A percentile compares a stretch with the other conserved stretches of the same genome.
Evolutionary conservation across 768 basidiomycete genomes (phyloP).

Genomic region (Lactarius pseudohatsudake): DNA sequence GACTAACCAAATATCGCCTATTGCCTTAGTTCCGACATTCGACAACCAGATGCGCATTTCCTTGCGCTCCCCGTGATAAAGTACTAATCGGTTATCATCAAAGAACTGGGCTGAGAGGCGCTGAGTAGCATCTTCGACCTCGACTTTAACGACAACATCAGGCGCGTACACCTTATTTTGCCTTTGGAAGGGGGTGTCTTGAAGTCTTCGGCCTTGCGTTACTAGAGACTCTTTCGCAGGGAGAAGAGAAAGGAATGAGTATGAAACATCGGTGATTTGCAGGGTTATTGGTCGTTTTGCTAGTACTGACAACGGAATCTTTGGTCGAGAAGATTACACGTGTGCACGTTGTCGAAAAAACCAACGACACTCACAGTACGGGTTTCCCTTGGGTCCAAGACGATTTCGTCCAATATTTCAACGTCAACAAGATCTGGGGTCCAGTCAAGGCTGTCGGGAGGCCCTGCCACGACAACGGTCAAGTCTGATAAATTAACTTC

Average conservation of each 20-base stretch:
- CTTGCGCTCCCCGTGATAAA: constrained; percentile 71
- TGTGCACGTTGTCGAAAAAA: background rate
- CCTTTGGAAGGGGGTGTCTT: constrained; percentile 70
- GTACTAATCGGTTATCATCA: constrained; percentile 49
- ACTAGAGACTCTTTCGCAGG: constrained; percentile 65
- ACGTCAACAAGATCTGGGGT: constrained; percentile 49
- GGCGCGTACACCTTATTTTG: constrained; percentile 69
- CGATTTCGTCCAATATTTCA: constrained; percentile 60
- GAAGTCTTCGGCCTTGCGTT: constrained; percentile 70
- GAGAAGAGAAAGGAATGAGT: constrained; percentile 73
- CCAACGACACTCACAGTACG: constrained; percentile 51
- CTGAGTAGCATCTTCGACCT: constrained; percentile 65
- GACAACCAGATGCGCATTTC: constrained; percentile 54
- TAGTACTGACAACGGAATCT: constrained; percentile 67
- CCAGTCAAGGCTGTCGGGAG: constrained; percentile 37
- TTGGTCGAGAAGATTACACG: constrained; percentile 15
- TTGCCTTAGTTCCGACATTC: constrained; percentile 61
- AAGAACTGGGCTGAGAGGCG: constrained; percentile 59
- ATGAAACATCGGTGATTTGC: constrained; percentile 55
- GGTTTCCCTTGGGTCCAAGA: constrained; percentile 60
- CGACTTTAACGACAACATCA: constrained; percentile 58
- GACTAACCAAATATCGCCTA: constrained; percentile 74
- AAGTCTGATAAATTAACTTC: constrained; percentile 69
- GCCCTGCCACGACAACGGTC: constrained; percentile 52
- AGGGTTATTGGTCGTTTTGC: constrained; percentile 52